Base-by-base conservation (phyloP, 2,329 filamentous ascomycete species). In the Beauveria sp. region DNA sequence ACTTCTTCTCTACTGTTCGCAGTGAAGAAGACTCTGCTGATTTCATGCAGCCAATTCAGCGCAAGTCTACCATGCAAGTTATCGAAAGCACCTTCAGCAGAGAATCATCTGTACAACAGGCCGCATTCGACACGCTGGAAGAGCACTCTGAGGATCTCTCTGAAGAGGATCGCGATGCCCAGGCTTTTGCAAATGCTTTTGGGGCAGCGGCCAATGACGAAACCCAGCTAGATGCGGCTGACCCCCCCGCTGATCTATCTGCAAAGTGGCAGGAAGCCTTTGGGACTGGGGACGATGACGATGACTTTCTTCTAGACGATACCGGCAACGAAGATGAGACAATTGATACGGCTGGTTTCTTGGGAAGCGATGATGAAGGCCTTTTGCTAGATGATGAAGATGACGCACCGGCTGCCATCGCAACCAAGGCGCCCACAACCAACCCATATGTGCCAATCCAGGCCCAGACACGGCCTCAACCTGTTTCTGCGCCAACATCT, bases 181-280 rank as follows among this genome's bases (percentile, higher is more conserved):
- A 68, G 20, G 58, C 64, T 24, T 43, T 53, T 14, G 68, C 68
- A 30, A 66, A 70, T 26, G 63, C 69, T 22, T 64, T 67, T 18
- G 54, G 67, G 47, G 41, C 68, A 54, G 51, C 63, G 24, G 62
- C 67, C 55, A 64, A 65, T 16, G 61, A 64, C 44, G 65, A 68
- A 43, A 62, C 63, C 7, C 63, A 67, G 22, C 64, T 68, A n/a
- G 62, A 34, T 20, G 47, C 14, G 47, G 55, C 63, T 12, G 64
- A 67, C 18, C 66, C 67, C 5, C 77, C 82, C 7, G 82, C 87
- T 47, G 89, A 93, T 68, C 73, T 94, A 46, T 88, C 89, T 51
- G 89, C 89, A 20, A 87, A 91, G 66, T 96, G 93, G 90, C 84
- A 91, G 65, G 88, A 90, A 52, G 90, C 91, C 48, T 84, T 97